phyloP scores from a whole-genome alignment of 2,329 filamentous ascomycete species.

The Penicillium frequentans region DNA sequence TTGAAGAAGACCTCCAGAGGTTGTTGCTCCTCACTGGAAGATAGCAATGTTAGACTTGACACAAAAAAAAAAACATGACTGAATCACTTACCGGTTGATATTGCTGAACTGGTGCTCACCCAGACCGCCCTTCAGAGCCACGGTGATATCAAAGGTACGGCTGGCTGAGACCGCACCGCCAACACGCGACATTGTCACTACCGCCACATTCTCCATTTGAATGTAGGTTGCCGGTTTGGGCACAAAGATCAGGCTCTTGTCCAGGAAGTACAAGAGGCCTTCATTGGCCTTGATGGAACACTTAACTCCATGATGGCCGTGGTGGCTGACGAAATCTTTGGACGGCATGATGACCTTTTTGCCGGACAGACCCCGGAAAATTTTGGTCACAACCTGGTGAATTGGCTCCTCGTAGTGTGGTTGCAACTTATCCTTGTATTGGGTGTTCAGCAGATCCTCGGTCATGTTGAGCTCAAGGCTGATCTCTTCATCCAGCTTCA shows the following conservation, averaged over 20 bases:
- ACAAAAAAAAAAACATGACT: background rate
- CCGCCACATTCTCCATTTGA: slow-evolving; percentile 86
- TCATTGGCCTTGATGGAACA: slow-evolving; percentile 99
- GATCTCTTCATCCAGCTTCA: slow-evolving; percentile 96
- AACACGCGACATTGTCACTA: slow-evolving; percentile 92
- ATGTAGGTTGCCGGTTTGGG: slow-evolving; percentile 98
- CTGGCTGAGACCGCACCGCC: slow-evolving; percentile 90
- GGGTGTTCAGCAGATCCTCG: slow-evolving; percentile 77
- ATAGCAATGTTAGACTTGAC: slow-evolving; percentile 18
- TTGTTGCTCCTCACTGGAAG: slow-evolving; percentile 77
- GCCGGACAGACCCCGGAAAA: slow-evolving; percentile 89
- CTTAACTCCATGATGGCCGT: slow-evolving; percentile 92
- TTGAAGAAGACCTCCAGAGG: slow-evolving; percentile 98
- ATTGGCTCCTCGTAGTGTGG: slow-evolving; percentile 91
- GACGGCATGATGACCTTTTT: slow-evolving; percentile 95
- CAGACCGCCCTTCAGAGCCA: slow-evolving; percentile 81
- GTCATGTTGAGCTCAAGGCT: slow-evolving; percentile 96
- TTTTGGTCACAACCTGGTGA: slow-evolving; percentile 89
- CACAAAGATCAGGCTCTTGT: slow-evolving; percentile 99
- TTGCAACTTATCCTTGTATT: slow-evolving; percentile 88
- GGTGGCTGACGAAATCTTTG: slow-evolving; percentile 91
- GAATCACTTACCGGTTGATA: slow-evolving; percentile 72
- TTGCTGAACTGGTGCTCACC: slow-evolving; percentile 97
- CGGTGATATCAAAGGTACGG: slow-evolving; percentile 95
- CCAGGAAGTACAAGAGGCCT: slow-evolving; percentile 92